Conservation (phyloP, 805 yeast species). For the Saccharomycopsis sp. region DNA sequence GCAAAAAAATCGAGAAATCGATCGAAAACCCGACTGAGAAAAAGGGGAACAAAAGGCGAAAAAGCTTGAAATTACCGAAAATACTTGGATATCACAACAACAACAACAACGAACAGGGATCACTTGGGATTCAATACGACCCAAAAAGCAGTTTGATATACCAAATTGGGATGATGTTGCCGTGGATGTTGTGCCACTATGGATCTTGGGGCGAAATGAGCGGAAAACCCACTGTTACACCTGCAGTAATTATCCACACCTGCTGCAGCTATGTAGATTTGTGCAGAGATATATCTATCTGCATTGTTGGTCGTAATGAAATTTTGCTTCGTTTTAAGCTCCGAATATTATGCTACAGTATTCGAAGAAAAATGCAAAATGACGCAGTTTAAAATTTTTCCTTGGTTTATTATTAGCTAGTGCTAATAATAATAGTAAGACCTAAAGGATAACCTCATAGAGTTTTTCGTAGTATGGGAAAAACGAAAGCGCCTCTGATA, state of each 20-base stretch:
- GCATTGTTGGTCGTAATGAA: neutral
- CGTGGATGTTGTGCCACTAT: no score
- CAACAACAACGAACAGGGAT: neutral
- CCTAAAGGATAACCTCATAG: neutral
- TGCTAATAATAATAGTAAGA: neutral
- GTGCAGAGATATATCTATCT: neutral
- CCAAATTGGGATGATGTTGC: no score
- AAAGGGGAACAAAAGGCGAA: neutral
- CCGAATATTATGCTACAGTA: neutral
- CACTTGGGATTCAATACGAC: neutral
- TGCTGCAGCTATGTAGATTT: neutral
- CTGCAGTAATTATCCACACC: no score
- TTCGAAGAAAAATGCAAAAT: neutral
- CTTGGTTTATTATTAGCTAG: neutral
- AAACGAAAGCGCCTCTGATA: no score
- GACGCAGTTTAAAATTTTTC: neutral
- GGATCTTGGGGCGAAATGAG: no score
- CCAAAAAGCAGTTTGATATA: no score
- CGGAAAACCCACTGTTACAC: neutral
- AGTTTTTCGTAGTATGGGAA: no score
- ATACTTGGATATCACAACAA: neutral
- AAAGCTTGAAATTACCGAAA: neutral
- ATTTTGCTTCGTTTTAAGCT: neutral
- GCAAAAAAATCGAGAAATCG: no score
- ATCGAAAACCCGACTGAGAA: neutral